Evolutionary conservation across 1,139 yeast genomes (phyloP), one percentile per base, ranked within the genome.

Genomic region (Suhomyces panamericanus): DNA sequence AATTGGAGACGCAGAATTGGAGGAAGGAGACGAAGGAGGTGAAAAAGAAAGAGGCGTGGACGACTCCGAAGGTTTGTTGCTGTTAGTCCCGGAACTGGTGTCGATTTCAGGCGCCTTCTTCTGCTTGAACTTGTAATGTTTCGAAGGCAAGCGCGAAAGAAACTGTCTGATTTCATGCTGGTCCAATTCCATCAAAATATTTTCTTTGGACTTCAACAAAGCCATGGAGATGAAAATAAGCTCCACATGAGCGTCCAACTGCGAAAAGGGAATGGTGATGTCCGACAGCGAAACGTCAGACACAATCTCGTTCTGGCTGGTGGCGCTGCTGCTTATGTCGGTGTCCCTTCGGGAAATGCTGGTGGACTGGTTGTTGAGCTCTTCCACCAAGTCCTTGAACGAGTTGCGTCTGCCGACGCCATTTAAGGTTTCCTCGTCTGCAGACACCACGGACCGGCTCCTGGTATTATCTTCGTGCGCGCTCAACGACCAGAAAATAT

Each of bases 111-210:
- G 13, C 12, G 26, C 46, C 49, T 48, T 51, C 33, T 46, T 64
- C 47, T 67, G 68, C 46, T 69, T 69, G 49, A 68, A 70, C 52
- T 62, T 67, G 55, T 69, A 70, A 3, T 75, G 67, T 49, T 70
- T 73, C 11, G 77, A 64, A 37, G 81, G 75, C 46, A 70, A 71
- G 46, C 86, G 77, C 44, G 83, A 80, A 50, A 91, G 72, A 54
- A 81, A 83, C 59, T 90, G 96, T 39, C 91, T 75, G 33, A 89
- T 87, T 66, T 91, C 98, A 53, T 88, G 84, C 60, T 87, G 96
- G 59, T 91, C 98, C 51, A 89, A 80, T 59, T 91, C 97, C 51
- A 88, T 75, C 47, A 91, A 73, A 33, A 85, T 81, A 54, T 81
- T 81, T 57, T 87, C 91, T 62, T 87, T 85, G 39, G 93, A 82